A percentile compares a stretch with the other conserved stretches of the same genome.
Evolutionary conservation across 495 filamentous ascomycete genomes (phyloP).

Genomic region (Aspergillus sparsus): DNA sequence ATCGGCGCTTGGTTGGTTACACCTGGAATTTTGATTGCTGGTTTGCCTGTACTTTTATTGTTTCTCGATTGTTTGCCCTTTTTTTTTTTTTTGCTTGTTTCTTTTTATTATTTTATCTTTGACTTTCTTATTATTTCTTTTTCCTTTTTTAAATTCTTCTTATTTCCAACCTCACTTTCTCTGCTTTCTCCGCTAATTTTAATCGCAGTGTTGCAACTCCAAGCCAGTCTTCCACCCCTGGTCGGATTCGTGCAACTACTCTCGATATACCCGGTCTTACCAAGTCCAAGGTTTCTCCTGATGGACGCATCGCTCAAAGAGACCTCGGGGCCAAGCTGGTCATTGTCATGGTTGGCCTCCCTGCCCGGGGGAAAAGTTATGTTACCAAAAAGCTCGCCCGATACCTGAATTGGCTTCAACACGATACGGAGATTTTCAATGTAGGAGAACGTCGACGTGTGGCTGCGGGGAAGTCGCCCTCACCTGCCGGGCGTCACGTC

Average conservation of each 20-base stretch:
- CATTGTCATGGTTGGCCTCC: conserved; percentile 97
- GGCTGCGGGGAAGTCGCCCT: conserved; percentile 61
- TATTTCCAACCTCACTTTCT: conserved; percentile 13
- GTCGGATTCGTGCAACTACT: conserved; percentile 75
- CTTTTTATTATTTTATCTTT: not conserved
- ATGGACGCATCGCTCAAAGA: conserved; percentile 85
- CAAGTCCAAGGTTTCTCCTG: conserved; percentile 88
- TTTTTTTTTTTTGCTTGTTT: not conserved
- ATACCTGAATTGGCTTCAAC: conserved; percentile 96
- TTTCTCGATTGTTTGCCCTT: not conserved
- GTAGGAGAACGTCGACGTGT: conserved; percentile 88
- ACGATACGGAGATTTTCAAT: conserved; percentile 94
- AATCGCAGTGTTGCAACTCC: conserved; percentile 22
- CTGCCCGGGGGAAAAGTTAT: conserved; percentile 94
- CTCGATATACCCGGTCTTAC: conserved; percentile 89
- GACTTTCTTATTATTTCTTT: conserved; percentile 2
- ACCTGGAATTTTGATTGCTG: not conserved
- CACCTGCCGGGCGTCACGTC: conserved; percentile 31
- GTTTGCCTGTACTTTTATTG: no score
- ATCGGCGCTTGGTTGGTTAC: not conserved
- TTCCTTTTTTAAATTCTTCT: conserved; percentile 13
- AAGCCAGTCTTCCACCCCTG: conserved; percentile 49
- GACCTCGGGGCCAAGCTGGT: conserved; percentile 95
- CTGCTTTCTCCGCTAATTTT: not conserved
- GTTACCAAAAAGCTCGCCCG: conserved; percentile 96